These are phyloP conservation scores for Pseudogymnoascus sp. DNA, from an alignment of 2,329 filamentous ascomycete species.

Conservation along the genomic window DNA sequence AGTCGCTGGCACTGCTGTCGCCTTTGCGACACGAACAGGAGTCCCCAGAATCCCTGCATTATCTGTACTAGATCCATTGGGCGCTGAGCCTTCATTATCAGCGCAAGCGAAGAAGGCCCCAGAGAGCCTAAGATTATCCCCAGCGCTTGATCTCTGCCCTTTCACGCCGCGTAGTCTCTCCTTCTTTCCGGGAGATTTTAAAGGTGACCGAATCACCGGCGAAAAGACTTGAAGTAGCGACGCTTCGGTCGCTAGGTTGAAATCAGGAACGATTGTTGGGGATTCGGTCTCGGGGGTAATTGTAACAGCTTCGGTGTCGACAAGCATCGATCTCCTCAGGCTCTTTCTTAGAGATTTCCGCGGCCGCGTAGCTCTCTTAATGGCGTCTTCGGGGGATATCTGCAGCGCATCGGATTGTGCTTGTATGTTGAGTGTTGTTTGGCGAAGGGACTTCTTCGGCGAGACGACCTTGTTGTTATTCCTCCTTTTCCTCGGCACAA, in stretches of 20 bases:
- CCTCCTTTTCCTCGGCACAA: conserved; percentile 27
- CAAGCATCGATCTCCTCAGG: conserved; percentile 9
- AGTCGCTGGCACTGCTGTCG: background rate
- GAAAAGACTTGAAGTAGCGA: background rate
- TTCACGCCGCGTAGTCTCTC: background rate
- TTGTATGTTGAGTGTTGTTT: conserved; percentile 13
- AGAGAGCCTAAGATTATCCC: background rate
- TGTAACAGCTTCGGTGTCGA: conserved; percentile 9
- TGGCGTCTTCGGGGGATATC: background rate
- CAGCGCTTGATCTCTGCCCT: background rate
- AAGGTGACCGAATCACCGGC: background rate
- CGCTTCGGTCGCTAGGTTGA: background rate
- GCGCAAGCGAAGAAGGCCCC: background rate
- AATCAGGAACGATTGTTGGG: background rate
- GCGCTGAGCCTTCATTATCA: background rate
- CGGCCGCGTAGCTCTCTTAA: conserved; percentile 12
- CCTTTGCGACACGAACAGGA: background rate
- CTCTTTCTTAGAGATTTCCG: conserved; percentile 22
- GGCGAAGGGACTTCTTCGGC: conserved; percentile 23
- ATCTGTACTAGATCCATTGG: background rate
- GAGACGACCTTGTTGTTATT: conserved; percentile 28
- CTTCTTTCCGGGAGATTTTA: background rate
- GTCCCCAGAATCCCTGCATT: background rate
- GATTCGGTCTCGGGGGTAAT: background rate
- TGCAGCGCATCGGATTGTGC: background rate